phyloP scores from a whole-genome alignment of 2,329 filamentous ascomycete species.

The Zymoseptoria ardabiliae region DNA sequence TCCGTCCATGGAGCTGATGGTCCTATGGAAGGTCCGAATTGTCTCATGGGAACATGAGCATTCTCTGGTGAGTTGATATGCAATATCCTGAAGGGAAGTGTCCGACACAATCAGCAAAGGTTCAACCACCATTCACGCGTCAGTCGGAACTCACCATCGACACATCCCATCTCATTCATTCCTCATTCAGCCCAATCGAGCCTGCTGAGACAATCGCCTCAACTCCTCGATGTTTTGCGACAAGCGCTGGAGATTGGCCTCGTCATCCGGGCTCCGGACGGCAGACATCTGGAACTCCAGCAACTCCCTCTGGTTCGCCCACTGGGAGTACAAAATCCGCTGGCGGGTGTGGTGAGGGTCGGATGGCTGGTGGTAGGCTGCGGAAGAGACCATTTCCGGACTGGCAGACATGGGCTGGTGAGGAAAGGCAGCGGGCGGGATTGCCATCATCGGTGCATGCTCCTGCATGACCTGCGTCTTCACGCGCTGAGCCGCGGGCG shows the following conservation, averaged over 20 bases:
- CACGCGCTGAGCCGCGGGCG: constrained; percentile 14
- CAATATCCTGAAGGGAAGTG: not conserved
- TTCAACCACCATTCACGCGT: not conserved
- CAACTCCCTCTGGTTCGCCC: constrained; percentile 21
- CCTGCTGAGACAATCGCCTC: constrained; percentile 20
- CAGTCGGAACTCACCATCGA: not conserved
- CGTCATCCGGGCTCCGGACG: constrained; percentile 20
- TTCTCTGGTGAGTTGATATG: not conserved
- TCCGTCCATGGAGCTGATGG: not conserved
- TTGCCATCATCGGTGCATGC: constrained; percentile 6
- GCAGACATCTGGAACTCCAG: constrained; percentile 20
- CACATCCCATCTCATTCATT: not conserved
- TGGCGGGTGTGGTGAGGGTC: constrained; percentile 9
- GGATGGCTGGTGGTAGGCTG: not conserved
- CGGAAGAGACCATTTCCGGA: not conserved
- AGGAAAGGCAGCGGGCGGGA: constrained; percentile 3
- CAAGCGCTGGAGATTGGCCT: constrained; percentile 17
- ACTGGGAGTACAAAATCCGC: constrained; percentile 18
- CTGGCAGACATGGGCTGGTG: not conserved
- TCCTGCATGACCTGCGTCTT: constrained; percentile 9
- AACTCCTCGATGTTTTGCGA: constrained; percentile 22
- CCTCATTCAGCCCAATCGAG: constrained; percentile 21
- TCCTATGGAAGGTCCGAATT: not conserved
- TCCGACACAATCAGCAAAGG: not conserved
- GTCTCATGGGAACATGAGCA: not conserved